Conservation (phyloP, 2,329 filamentous ascomycete genomes). For the Phaeophleospora eucalypticola region DNA sequence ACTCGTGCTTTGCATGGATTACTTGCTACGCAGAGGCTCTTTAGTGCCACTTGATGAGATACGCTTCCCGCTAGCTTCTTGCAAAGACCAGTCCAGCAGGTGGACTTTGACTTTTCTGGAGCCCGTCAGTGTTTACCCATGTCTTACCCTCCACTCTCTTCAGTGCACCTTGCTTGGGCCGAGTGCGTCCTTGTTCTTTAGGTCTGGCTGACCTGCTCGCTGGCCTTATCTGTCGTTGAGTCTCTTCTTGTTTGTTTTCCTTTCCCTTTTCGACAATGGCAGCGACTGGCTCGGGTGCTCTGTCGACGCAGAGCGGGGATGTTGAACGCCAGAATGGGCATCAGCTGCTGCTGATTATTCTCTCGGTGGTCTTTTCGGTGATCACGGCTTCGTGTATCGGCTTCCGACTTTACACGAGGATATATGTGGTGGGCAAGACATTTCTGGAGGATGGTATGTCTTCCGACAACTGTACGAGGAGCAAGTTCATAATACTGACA, state of each 20-base stretch:
- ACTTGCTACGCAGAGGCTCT: too few relatives aligned
- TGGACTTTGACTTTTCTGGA: too few relatives aligned
- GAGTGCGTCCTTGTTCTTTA: too few relatives aligned
- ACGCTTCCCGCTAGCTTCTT: too few relatives aligned
- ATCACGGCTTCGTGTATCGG: conserved; percentile 9
- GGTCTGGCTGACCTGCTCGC: too few relatives aligned
- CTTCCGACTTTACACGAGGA: conserved; percentile 12
- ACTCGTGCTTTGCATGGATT: too few relatives aligned
- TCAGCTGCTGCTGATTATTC: conserved; percentile 14
- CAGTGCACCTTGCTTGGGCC: too few relatives aligned
- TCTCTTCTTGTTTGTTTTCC: not conserved
- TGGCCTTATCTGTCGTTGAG: not conserved
- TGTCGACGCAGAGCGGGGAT: not conserved
- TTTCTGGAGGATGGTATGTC: conserved; percentile 17
- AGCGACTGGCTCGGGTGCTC: not conserved
- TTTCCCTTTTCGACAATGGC: not conserved
- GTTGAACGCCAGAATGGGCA: conserved; percentile 5
- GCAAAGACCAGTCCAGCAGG: too few relatives aligned
- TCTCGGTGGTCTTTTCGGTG: conserved; percentile 11
- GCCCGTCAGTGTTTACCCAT: too few relatives aligned
- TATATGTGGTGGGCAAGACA: conserved; percentile 12
- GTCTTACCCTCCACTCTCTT: too few relatives aligned
- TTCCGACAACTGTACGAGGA: not conserved
- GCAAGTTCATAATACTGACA: conserved; percentile 5
- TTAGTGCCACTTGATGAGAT: not conserved